Evolutionary conservation across 2,329 filamentous ascomycete genomes (phyloP).

Genomic region (Monosporascus sp.): DNA sequence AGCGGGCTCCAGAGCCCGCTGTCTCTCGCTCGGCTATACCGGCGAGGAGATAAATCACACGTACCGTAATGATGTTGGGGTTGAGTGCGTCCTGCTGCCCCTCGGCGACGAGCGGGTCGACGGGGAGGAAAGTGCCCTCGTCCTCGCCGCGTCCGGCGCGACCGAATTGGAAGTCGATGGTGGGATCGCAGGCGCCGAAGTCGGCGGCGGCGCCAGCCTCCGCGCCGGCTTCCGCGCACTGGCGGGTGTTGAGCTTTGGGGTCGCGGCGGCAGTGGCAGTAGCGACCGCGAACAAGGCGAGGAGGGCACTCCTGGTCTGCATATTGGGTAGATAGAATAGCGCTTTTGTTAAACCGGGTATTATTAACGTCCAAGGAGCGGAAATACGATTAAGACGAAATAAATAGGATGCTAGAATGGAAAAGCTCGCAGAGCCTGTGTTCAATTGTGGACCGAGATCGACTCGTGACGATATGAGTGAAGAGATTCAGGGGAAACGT

Average conservation of each 20-base stretch:
- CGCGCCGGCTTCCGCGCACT: conserved; percentile 5
- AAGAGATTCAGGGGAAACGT: neutral
- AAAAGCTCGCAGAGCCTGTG: conserved; percentile 15
- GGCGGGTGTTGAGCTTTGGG: conserved; percentile 6
- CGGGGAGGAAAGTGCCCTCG: conserved; percentile 55
- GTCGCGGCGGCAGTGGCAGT: conserved; percentile 3
- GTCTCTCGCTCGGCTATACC: neutral
- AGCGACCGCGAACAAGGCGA: conserved; percentile 13
- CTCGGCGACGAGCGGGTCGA: conserved; percentile 46
- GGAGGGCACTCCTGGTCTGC: conserved; percentile 14
- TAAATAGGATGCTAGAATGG: conserved; percentile 9
- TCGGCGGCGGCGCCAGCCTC: conserved; percentile 29
- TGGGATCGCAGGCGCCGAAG: conserved; percentile 44
- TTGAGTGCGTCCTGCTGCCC: conserved; percentile 53
- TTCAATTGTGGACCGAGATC: conserved; percentile 7
- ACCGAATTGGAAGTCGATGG: conserved; percentile 52
- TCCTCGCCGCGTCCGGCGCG: conserved; percentile 41
- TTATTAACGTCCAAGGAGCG: neutral
- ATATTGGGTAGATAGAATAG: conserved; percentile 6
- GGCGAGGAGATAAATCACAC: neutral
- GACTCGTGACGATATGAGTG: conserved; percentile 12
- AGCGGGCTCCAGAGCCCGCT: neutral
- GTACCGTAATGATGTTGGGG: conserved; percentile 54
- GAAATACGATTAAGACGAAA: neutral
- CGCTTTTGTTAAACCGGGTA: neutral